phyloP scores from a whole-genome alignment of 805 yeast genomes.

The Candida dendrica region DNA sequence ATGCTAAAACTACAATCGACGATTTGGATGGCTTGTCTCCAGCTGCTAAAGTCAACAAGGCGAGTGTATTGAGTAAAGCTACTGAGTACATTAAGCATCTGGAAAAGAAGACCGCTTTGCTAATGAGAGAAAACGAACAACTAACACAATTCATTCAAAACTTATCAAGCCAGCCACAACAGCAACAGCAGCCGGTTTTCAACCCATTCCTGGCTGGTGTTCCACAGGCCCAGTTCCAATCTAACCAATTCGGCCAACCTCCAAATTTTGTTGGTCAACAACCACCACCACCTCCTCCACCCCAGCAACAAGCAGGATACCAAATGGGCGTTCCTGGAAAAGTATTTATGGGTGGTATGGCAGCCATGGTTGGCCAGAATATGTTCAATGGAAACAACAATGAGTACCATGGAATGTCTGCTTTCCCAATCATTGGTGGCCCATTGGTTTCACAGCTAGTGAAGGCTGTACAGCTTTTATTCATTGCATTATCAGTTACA shows the following conservation, averaged over 20 bases:
- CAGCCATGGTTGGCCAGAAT: slow-evolving; percentile 35
- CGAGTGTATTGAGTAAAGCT: slow-evolving; percentile 69
- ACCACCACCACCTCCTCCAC: slow-evolving; percentile 7
- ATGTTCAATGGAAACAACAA: slow-evolving; percentile 17
- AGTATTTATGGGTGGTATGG: slow-evolving; percentile 41
- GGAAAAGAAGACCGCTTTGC: slow-evolving; percentile 47
- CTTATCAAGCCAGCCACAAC: slow-evolving; percentile 6
- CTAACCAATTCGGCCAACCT: slow-evolving; percentile 2
- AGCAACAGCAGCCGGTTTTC: slow-evolving; percentile 4
- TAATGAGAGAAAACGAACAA: slow-evolving; percentile 46
- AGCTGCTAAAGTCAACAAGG: slow-evolving; percentile 69
- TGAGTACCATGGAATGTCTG: slow-evolving; percentile 38
- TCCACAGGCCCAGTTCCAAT: not conserved
- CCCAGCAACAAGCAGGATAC: slow-evolving; percentile 6
- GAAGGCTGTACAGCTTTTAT: slow-evolving; percentile 18
- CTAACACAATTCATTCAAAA: slow-evolving; percentile 23
- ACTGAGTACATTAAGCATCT: slow-evolving; percentile 74
- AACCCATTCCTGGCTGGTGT: not conserved
- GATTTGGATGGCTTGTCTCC: slow-evolving; percentile 72
- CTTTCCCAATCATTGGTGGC: slow-evolving; percentile 30
- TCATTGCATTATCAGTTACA: slow-evolving; percentile 17
- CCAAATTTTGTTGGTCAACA: slow-evolving; percentile 1
- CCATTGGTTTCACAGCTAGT: slow-evolving; percentile 22
- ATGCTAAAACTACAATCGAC: slow-evolving; percentile 33
- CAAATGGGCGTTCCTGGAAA: slow-evolving; percentile 26